Evolutionary conservation across 2,329 filamentous ascomycete species (phyloP), one percentile per base, ranked within the genome.

Genomic region (Alternaria sp.): DNA sequence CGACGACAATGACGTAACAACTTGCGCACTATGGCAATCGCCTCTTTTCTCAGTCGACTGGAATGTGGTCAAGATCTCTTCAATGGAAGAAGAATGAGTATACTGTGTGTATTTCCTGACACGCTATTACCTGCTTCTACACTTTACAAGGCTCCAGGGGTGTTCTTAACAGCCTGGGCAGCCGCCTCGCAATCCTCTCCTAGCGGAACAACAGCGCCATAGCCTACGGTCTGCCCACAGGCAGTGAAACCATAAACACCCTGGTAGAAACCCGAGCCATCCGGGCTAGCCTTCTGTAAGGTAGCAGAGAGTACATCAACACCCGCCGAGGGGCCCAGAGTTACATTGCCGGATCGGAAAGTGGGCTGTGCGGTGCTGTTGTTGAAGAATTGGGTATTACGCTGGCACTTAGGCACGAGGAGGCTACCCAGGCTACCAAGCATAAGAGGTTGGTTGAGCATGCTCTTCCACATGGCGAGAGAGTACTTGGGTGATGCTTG

Each of bases 151-250:
- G 56, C 56, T n/a, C 56, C 56, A 29, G 56, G 56, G 4, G 51
- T 54, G 13, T 51, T 59, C 10, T 33, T 41, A 1, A 59, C 46
- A 6, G 36, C 41, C 34, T 28, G 29, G 14, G 60, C 60, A 45
- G 61, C 58, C 36, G 14, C 39, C 42, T 61, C 58, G n/a, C 61
- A 63, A 8, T 63, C 51, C 42, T 63, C 57, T n/a, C 58, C 61
- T 9, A 46, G 29, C 4, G 54, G 53, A 33, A 60, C 39, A 37
- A 61, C 31, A 11, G 51, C 45, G 7, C 51, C 49, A 31, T 58
- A 61, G 14, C 61, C 61, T 3, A 63, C 58, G 24, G 54, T 39
- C 55, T 63, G 61, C 23, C 40, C 55, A 23, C 61, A 63, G 5
- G 51, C 58, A 14, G 61, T 51, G n/a, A 63, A 61, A 3, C 61